Conservation (phyloP, 106 monocot genomes). For the Allium cepa region DNA sequence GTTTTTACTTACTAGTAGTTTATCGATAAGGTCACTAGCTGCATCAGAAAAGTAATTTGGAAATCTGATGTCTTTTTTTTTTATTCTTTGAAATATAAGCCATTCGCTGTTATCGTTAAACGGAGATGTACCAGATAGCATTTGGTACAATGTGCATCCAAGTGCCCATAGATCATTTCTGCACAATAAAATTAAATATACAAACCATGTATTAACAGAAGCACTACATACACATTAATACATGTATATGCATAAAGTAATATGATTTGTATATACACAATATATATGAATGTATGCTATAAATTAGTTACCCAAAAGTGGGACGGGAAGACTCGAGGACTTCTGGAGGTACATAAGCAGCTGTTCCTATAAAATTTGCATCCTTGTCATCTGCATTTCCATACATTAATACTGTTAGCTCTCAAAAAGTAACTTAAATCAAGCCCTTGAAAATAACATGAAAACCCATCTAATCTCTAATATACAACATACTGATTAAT, state of each 20-base stretch:
- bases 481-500: too few species aligned
- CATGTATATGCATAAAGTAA: neutral
- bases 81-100: conserved; percentile 92
- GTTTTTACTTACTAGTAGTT: conserved; percentile 55
- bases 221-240: neutral
- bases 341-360: conserved; percentile 96
- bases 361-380: conserved; percentile 81
- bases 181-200: conserved; percentile 8
- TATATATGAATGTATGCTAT: neutral
- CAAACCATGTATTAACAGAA: neutral
- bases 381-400: conserved; percentile 61
- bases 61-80: conserved; percentile 67
- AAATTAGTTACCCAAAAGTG: conserved; percentile 65
- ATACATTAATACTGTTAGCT: too few species aligned
- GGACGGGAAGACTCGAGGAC: conserved; percentile 66
- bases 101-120: conserved; percentile 90
- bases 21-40: conserved; percentile 86
- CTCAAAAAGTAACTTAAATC: too few species aligned
- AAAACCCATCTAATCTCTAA: too few species aligned
- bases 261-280: neutral
- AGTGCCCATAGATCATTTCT: conserved; percentile 98
- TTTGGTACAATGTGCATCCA: conserved; percentile 96
- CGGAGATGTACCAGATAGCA: conserved; percentile 91
- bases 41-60: conserved; percentile 80
- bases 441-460: too few species aligned